A percentile compares a stretch with the other conserved stretches of the same genome.
Evolutionary conservation across 192 early-diverging fungal genomes (phyloP).

Genomic region (Lobosporangium transversale): DNA sequence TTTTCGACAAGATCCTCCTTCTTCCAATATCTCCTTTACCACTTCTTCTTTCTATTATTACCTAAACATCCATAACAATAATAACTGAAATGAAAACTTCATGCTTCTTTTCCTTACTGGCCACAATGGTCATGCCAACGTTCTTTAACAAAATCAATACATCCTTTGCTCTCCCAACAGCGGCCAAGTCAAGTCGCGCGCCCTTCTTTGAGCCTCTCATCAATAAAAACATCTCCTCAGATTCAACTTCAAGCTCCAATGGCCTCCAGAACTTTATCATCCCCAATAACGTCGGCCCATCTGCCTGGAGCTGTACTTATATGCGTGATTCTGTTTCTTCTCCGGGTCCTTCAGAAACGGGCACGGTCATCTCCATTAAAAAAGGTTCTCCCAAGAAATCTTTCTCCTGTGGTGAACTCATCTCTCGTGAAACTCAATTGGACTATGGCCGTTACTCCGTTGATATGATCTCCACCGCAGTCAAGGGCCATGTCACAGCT

Average conservation of each 20-base stretch:
- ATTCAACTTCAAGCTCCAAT: neutral
- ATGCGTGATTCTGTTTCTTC: neutral
- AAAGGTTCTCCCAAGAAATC: neutral
- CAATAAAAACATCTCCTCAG: neutral
- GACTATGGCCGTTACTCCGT: constrained; percentile 29
- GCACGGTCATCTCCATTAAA: constrained; percentile 15
- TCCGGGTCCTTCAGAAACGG: neutral
- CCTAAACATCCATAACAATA: too few species aligned
- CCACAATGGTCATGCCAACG: neutral
- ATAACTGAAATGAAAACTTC: neutral
- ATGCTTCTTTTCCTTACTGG: neutral
- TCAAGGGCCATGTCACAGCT: constrained; percentile 22
- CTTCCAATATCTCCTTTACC: too few species aligned
- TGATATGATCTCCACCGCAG: constrained; percentile 19
- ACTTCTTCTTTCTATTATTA: too few species aligned
- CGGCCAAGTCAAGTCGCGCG: neutral
- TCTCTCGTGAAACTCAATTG: neutral
- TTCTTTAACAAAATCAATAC: neutral
- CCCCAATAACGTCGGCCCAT: constrained; percentile 4
- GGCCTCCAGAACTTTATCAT: constrained; percentile 22
- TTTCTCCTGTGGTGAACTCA: constrained; percentile 23
- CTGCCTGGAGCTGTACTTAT: constrained; percentile 16
- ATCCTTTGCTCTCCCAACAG: neutral
- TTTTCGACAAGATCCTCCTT: too few species aligned
- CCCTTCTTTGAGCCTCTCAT: neutral